Evolutionary conservation across 2,329 filamentous ascomycete species (phyloP).

Genomic region (Aureobasidium sp.): DNA sequence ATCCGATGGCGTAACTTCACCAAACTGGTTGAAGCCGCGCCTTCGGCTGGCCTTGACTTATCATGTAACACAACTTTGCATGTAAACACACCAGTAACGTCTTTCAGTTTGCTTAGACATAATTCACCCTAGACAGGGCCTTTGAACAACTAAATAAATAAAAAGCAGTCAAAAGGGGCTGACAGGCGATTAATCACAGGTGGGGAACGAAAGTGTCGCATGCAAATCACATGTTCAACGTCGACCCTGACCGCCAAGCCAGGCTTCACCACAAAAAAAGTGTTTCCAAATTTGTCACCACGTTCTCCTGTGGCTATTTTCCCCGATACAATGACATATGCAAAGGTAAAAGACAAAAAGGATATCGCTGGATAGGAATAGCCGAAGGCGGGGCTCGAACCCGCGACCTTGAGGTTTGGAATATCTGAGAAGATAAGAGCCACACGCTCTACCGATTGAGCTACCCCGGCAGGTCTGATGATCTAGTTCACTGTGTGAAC

Average conservation of each 20-base stretch:
- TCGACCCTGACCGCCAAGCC: background rate
- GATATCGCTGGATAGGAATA: constrained; percentile 1
- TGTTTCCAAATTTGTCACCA: background rate
- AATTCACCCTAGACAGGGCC: too few relatives aligned
- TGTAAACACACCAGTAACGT: too few relatives aligned
- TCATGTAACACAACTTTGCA: too few relatives aligned
- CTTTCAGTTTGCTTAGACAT: too few relatives aligned
- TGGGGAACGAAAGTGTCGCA: too few relatives aligned
- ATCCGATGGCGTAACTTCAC: too few relatives aligned
- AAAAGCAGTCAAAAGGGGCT: too few relatives aligned
- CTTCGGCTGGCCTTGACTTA: too few relatives aligned
- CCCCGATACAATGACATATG: background rate
- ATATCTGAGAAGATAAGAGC: constrained; percentile 30
- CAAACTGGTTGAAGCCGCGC: too few relatives aligned
- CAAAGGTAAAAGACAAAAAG: background rate
- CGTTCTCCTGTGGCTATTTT: background rate
- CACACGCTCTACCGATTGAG: constrained; percentile 42
- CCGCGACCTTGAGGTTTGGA: background rate
- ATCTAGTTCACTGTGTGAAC: background rate
- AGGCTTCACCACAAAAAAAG: background rate
- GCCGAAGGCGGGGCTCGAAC: constrained; percentile 7
- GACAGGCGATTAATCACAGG: too few relatives aligned
- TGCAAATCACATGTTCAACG: background rate
- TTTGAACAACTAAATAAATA: too few relatives aligned
- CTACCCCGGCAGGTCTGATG: constrained; percentile 32